These are phyloP conservation scores for Russula sp. DNA, from an alignment of 768 basidiomycete genomes.

Conservation along the genomic window DNA sequence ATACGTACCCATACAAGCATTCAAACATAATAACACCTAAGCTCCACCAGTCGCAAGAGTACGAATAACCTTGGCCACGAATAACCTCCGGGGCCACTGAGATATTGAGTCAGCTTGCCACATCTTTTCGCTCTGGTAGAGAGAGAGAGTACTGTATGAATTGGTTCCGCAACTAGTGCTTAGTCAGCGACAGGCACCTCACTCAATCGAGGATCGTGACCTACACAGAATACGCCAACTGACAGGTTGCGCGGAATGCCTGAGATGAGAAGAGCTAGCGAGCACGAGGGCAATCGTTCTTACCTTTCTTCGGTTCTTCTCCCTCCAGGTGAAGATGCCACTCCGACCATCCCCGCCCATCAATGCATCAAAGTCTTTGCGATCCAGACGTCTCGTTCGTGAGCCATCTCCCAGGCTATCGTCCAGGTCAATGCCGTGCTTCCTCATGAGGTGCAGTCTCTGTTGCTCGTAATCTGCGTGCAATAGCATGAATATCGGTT, in stretches of 20 bases:
- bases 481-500: conserved; percentile 12
- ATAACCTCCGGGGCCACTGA: conserved; percentile 89
- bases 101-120: conserved; percentile 6
- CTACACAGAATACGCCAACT: conserved; percentile 88
- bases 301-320: conserved; percentile 88
- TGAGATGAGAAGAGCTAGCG: conserved; percentile 20
- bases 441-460: conserved; percentile 76
- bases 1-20: conserved; percentile 78
- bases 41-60: conserved; percentile 98
- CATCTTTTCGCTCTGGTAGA: neutral
- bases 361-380: conserved; percentile 71
- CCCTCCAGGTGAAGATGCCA: conserved; percentile 92
- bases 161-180: conserved; percentile 69
- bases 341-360: conserved; percentile 79
- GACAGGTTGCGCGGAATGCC: conserved; percentile 5
- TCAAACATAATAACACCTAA: conserved; percentile 96
- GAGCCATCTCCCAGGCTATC: conserved; percentile 63
- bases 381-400: conserved; percentile 73
- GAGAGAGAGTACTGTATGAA: conserved; percentile 60
- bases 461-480: conserved; percentile 87
- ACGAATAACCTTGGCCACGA: conserved; percentile 86
- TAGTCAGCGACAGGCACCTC: conserved; percentile 21
- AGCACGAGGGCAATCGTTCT: conserved; percentile 29
- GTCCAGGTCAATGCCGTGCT: conserved; percentile 93
- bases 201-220: conserved; percentile 27